These are phyloP conservation scores for Trichoderma aggressivum DNA, from an alignment of 2,329 filamentous ascomycete species.

Conservation along the genomic window DNA sequence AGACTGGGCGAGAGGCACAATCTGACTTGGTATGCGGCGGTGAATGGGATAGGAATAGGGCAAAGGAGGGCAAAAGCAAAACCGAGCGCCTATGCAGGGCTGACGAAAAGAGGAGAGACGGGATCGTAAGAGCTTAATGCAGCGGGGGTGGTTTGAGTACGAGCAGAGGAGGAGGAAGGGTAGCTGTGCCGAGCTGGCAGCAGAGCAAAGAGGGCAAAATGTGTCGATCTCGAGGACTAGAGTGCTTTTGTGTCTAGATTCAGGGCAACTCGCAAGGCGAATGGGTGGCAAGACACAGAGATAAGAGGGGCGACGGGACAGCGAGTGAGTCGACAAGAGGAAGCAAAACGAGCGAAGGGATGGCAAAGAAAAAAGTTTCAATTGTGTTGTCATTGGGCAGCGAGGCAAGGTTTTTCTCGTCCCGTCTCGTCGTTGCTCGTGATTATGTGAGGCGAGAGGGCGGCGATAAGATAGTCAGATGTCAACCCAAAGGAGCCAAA, in stretches of 20 bases:
- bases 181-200: background rate
- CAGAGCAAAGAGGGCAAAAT: conserved; percentile 3
- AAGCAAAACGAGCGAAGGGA: conserved; percentile 3
- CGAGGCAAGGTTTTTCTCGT: background rate
- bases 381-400: conserved; percentile 17
- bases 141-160: background rate
- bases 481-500: background rate
- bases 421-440: background rate
- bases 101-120: background rate
- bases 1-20: background rate
- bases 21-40: conserved; percentile 14
- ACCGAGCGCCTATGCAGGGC: conserved; percentile 1
- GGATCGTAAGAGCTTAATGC: background rate
- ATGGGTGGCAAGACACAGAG: background rate
- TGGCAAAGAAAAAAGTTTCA: background rate
- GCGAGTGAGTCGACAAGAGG: background rate
- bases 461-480: conserved; percentile 12
- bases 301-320: conserved; percentile 1
- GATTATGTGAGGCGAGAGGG: conserved; percentile 14
- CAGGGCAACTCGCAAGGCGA: background rate
- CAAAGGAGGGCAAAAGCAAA: background rate
- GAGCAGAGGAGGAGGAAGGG: background rate
- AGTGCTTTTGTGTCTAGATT: conserved; percentile 12
- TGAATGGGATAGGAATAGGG: background rate
- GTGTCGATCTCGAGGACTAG: conserved; percentile 11